Base-by-base conservation (phyloP, 2,329 filamentous ascomycete genomes). In the Fusarium secorum region DNA sequence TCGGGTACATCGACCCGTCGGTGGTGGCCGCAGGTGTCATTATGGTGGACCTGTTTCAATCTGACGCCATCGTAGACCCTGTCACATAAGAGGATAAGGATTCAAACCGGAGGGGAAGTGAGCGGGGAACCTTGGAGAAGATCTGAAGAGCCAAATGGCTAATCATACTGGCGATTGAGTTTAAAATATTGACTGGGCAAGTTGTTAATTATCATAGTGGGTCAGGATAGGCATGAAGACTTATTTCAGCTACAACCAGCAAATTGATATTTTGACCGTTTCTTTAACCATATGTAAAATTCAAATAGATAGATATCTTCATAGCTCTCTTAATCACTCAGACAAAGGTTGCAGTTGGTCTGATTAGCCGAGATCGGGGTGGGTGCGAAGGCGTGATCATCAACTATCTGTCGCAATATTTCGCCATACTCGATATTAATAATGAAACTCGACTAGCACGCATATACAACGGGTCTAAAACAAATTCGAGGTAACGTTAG, bases 381-480 rank as follows among this genome's bases (percentile, higher is more conserved):
- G 52, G 51, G 41, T 71, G 62, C 58, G 72, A 75, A 75, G 73
- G 69, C 73, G 73, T 75, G 59, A 75, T 75, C 66, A 51, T 65
- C 61, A 39, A 69, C 46, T 56, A 69, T 60, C 44, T 74, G 71
- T 75, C 71, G 73, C 73, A 69, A 75, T 75, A 71, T 75, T 73
- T 74, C 73, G 72, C 70, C 68, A 75, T 75, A 65, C 45, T 62
- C 55, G 62, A 65, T 53, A 75, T 75, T 75, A 74, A 68, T 75
- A 74, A 75, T 75, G 61, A 61, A 33, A 46, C 42, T 44, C 36
- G 38, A 44, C 60, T 54, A 52, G 26, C 56, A 69, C 35, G 32
- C 35, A 26, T 22, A 46, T 42, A 53, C 30, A 55, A 41, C 24
- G 64, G 48, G 46, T 28, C 26, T 28, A 26, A 66, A 63, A n/a